phyloP scores from a whole-genome alignment of 257 asterid species.

The Nicotiana benthamiana region DNA sequence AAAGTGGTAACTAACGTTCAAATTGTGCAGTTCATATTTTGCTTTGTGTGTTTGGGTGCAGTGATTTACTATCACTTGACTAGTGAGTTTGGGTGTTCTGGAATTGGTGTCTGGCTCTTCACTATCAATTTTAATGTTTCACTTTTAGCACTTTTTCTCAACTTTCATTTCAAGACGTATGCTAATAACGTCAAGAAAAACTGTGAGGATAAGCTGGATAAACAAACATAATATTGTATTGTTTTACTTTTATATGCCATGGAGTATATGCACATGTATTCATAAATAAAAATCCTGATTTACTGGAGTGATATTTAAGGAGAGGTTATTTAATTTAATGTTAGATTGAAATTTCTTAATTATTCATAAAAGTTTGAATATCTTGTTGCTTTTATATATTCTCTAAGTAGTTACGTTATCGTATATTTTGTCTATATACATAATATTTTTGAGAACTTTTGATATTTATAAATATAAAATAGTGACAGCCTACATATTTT shows the following conservation, averaged over 20 bases:
- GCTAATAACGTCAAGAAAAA: slow-evolving; percentile 19
- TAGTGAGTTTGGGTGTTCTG: slow-evolving; percentile 59
- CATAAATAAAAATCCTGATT: too few species aligned
- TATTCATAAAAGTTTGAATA: too few species aligned
- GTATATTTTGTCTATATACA: too few species aligned
- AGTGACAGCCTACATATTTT: too few species aligned
- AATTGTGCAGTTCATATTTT: slow-evolving; percentile 64
- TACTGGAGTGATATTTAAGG: too few species aligned
- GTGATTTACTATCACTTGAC: slow-evolving; percentile 55
- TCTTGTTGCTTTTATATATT: too few species aligned
- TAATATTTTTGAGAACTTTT: too few species aligned
- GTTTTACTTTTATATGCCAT: not conserved
- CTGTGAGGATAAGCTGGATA: not conserved
- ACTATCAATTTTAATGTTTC: slow-evolving; percentile 64
- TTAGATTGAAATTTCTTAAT: too few species aligned
- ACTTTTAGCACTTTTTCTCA: slow-evolving; percentile 51
- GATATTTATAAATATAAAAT: too few species aligned
- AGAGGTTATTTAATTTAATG: too few species aligned
- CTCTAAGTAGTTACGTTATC: too few species aligned
- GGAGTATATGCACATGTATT: too few species aligned
- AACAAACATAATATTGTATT: not conserved
- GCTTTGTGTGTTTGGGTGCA: slow-evolving; percentile 53
- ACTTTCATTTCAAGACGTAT: slow-evolving; percentile 62
- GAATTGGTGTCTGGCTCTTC: slow-evolving; percentile 65
- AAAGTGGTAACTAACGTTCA: slow-evolving; percentile 61